Percentiles rank a stretch among this genome's conserved stretches.
These are phyloP conservation scores for Wilcoxina mikolae DNA, from an alignment of 495 filamentous ascomycete genomes.

Conservation along the genomic window DNA sequence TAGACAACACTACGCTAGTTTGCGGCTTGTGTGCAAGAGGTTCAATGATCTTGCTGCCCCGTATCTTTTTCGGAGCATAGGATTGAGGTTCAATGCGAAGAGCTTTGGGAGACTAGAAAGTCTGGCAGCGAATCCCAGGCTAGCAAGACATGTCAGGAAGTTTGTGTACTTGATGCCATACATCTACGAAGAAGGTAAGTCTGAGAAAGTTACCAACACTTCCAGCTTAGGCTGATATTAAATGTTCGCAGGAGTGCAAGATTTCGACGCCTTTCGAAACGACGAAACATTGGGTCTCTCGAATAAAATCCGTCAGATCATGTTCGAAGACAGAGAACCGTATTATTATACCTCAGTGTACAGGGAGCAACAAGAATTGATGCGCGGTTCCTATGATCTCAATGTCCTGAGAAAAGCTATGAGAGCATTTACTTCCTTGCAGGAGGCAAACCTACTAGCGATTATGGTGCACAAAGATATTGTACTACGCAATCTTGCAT, in stretches of 20 bases:
- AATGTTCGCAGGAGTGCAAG: constrained; percentile 16
- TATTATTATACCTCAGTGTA: constrained; percentile 23
- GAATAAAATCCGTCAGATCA: constrained; percentile 27
- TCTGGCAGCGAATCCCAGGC: constrained; percentile 20
- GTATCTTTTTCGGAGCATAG: constrained; percentile 29
- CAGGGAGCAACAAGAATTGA: constrained; percentile 27
- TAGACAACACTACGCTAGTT: constrained; percentile 23
- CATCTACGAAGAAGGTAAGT: constrained; percentile 29
- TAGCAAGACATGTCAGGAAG: constrained; percentile 28
- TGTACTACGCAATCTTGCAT: constrained; percentile 26
- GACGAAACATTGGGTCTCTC: constrained; percentile 22
- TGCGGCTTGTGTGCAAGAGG: constrained; percentile 27
- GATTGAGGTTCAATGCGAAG: constrained; percentile 28
- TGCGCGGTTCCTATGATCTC: constrained; percentile 21
- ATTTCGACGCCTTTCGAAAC: constrained; percentile 27
- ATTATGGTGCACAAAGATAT: constrained; percentile 28
- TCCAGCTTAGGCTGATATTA: too few relatives aligned
- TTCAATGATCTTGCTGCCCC: constrained; percentile 25
- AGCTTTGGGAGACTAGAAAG: constrained; percentile 25
- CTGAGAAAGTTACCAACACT: too few relatives aligned
- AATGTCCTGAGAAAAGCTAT: constrained; percentile 26
- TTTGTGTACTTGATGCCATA: constrained; percentile 29
- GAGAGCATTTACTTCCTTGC: constrained; percentile 24
- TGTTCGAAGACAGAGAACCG: constrained; percentile 26
- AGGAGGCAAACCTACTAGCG: constrained; percentile 23